Base-by-base conservation (phyloP, 2,329 filamentous ascomycete species). In the Aspergillus vadensis region DNA sequence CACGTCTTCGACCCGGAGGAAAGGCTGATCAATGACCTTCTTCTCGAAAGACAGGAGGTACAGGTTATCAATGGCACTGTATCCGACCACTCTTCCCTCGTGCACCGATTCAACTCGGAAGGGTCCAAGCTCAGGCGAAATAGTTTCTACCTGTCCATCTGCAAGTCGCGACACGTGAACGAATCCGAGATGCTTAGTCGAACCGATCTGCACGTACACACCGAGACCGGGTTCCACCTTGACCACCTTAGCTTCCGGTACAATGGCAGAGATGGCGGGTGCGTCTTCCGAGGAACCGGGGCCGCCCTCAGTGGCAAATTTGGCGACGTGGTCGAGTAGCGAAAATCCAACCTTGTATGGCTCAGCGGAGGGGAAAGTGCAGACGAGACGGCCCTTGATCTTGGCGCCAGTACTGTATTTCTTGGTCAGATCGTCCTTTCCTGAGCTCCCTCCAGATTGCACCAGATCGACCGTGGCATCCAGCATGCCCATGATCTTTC, bases 151-250 rank as follows among this genome's bases (percentile, higher is more conserved):
- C 74, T 95, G 96, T 67, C 89, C 89, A 74, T 99, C 94, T 61
- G 94, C 90, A 63, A 99, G 85, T 65, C 91, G 87, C 1, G 95
- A 99, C 65, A 99, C 96, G 75, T 99, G 95, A 21, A 96, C 92
- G 71, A 97, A 99, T 9, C 91, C 91, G n/a, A 94, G 81, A 25
- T 77, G 70, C 30, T 88, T 85, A 43, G 85, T 81, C 5, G 89
- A 78, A 2, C 88, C 88, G 25, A 94, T 78, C 66, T 91, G 86
- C 15, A 93, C 83, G 70, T 96, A 97, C 2, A 97, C 81, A 56
- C 95, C 96, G 62, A 94, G 85, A 3, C 88, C 87, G 5, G 88
- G 82, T 66, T 96, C 90, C 2, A 97, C 91, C 66, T 90, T 90
- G 56, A 88, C 85, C 7, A 99, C 88, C 39, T 86, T 92, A 59